These are phyloP conservation scores for Candida tetrigidarum DNA, from an alignment of 1,139 yeast species.

Conservation along the genomic window DNA sequence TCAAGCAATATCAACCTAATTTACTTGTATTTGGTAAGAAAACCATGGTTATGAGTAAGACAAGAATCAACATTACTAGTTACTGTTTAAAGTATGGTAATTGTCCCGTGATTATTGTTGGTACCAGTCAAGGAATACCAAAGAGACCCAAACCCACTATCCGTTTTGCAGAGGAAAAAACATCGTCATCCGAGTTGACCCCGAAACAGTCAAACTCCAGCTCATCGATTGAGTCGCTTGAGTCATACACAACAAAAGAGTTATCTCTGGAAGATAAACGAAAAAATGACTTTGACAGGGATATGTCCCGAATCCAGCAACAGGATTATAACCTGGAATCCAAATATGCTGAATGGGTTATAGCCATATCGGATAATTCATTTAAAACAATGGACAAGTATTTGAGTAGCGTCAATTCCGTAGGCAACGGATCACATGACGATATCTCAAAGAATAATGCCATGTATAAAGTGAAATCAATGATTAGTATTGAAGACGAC, in stretches of 20 bases:
- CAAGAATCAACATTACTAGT: too few relatives aligned
- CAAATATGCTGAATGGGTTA: slow-evolving; percentile 28
- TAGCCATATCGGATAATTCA: slow-evolving; percentile 35
- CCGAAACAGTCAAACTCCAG: slow-evolving; percentile 3
- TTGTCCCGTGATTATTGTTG: slow-evolving; percentile 45
- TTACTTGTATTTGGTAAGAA: slow-evolving; percentile 44
- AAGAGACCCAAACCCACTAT: slow-evolving; percentile 7
- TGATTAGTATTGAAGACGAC: slow-evolving; percentile 38
- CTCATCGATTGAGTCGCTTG: slow-evolving; percentile 19
- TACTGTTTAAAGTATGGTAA: slow-evolving; percentile 40
- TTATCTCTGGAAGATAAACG: slow-evolving; percentile 12
- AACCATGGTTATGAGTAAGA: too few relatives aligned
- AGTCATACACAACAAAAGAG: slow-evolving; percentile 16
- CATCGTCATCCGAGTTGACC: neutral
- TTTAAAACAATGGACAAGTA: slow-evolving; percentile 29
- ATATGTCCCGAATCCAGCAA: neutral
- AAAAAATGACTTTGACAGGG: slow-evolving; percentile 5
- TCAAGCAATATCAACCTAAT: slow-evolving; percentile 47
- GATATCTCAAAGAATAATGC: slow-evolving; percentile 15
- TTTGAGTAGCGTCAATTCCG: slow-evolving; percentile 22
- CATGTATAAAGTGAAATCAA: slow-evolving; percentile 47
- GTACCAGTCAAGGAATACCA: slow-evolving; percentile 17
- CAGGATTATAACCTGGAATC: slow-evolving; percentile 5
- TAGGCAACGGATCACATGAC: slow-evolving; percentile 8
- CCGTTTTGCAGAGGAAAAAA: slow-evolving; percentile 6